Base-by-base conservation (phyloP, 2,329 filamentous ascomycete species). In the Claviceps cyperi region DNA sequence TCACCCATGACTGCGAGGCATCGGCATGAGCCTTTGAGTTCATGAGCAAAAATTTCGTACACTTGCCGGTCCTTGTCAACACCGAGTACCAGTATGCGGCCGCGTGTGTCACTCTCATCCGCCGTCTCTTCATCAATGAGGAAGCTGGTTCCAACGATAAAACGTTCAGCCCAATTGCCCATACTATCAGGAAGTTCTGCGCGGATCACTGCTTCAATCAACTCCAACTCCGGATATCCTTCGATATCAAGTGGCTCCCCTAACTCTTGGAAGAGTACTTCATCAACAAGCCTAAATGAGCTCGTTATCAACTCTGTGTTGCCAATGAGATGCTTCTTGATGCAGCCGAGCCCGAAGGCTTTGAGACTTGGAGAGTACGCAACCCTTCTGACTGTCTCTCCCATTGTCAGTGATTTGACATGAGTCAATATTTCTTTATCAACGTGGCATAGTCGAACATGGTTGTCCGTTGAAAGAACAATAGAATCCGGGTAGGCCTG, bases 81-180 rank as follows among this genome's bases (percentile, higher is more conserved):
- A 47, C 94, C 90, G 35, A 97, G 78, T 0, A 97, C 75, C 2
- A 97, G 62, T 14, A 98, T 86, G 13, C 91, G 81, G 1, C 92
- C 92, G 38, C 78, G 60, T 2, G 55, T 72, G 14, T 74, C 69
- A 11, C 75, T 72, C 17, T 64, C 60, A 19, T 66, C 69, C 17
- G 68, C 67, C 9, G 76, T 71, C 7, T 76, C 71, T 8, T 80
- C 78, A 44, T 86, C 81, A 7, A 73, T 72, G 43, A 91, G 62
- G 58, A 84, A 90, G 50, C 86, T 86, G 0, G 92, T 97, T 6
- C 92, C 92, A 6, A 97, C 78, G n/a, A 97, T 71, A 60, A 97
- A 97, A 41, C 89, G 75, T 62, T 97, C 90, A 0, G 75, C 76
- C 5, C 66, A 62, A 28, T 73, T 69, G 9, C 80, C 80, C 41